A percentile compares a stretch with the other conserved stretches of the same genome.
Evolutionary conservation across 805 yeast genomes (phyloP).

Genomic region (Saccharomycodes ludwigii): DNA sequence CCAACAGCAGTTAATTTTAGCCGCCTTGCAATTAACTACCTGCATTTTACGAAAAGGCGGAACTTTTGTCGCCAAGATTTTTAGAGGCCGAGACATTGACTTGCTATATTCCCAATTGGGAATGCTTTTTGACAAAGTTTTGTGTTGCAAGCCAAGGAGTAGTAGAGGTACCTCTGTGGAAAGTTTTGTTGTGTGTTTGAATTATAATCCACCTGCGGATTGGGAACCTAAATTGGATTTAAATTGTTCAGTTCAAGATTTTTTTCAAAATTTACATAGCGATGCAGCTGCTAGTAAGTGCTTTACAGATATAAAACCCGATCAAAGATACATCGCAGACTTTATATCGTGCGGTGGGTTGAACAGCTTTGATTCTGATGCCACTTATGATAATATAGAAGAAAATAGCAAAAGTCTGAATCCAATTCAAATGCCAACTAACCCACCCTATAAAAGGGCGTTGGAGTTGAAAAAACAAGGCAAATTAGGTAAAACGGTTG

Average conservation of each 20-base stretch:
- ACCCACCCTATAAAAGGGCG: constrained; percentile 93
- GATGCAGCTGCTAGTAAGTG: constrained; percentile 28
- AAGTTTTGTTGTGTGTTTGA: constrained; percentile 85
- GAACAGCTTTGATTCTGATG: constrained; percentile 83
- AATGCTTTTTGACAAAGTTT: constrained; percentile 68
- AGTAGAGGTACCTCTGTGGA: constrained; percentile 92
- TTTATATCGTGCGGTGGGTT: constrained; percentile 94
- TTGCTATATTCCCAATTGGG: constrained; percentile 87
- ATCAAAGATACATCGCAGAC: constrained; percentile 73
- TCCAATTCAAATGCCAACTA: constrained; percentile 92
- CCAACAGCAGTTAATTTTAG: constrained; percentile 84
- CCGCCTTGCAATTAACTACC: constrained; percentile 86
- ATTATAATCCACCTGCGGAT: constrained; percentile 69
- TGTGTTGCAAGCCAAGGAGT: constrained; percentile 93
- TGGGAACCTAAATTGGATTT: constrained; percentile 64
- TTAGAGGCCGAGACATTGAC: constrained; percentile 93
- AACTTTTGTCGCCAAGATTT: constrained; percentile 88
- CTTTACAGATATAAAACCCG: constrained; percentile 34
- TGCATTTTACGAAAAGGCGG: constrained; percentile 86
- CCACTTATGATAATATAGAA: constrained; percentile 53
- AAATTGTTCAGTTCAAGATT: constrained; percentile 63
- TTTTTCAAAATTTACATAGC: constrained; percentile 51
- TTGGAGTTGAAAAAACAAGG: constrained; percentile 78
- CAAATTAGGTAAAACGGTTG: constrained; percentile 26
- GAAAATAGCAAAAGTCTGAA: constrained; percentile 43